Conservation (phyloP, 208 protist species). For the Trypanosoma theileri region DNA sequence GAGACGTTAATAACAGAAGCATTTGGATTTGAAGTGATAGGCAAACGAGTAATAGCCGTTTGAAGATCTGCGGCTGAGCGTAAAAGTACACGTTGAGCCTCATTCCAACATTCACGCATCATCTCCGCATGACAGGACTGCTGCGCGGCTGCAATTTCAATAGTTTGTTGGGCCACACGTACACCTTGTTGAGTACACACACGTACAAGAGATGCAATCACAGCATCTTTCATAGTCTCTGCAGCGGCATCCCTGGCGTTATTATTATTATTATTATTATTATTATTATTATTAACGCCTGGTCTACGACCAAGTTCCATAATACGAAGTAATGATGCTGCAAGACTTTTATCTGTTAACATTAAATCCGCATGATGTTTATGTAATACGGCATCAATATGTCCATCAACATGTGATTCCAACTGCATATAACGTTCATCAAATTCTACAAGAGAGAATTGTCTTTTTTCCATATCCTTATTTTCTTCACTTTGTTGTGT, state of each 20-base stretch:
- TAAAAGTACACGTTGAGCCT: conserved; percentile 26
- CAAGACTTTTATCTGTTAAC: conserved; percentile 25
- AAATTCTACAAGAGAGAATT: neutral
- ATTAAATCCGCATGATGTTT: conserved; percentile 28
- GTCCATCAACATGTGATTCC: conserved; percentile 26
- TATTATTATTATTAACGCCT: conserved; percentile 1
- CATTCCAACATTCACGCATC: conserved; percentile 21
- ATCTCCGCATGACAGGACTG: conserved; percentile 11
- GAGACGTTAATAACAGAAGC: too few species aligned
- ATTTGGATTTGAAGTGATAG: too few species aligned
- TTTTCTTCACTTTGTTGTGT: neutral
- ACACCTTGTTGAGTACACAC: conserved; percentile 42
- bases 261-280: conserved; percentile 10
- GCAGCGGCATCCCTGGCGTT: neutral
- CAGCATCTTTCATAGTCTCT: conserved; percentile 11
- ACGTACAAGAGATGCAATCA: conserved; percentile 41
- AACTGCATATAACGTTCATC: conserved; percentile 21
- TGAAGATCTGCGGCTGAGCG: conserved; percentile 26
- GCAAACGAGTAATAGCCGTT: conserved; percentile 2
- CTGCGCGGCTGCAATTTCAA: conserved; percentile 16
- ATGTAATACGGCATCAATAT: conserved; percentile 32
- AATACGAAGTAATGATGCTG: conserved; percentile 29
- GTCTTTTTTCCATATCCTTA: neutral
- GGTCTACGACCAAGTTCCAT: conserved; percentile 19
- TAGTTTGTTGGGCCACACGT: conserved; percentile 31